A percentile compares a stretch with the other conserved stretches of the same genome.
Conservation (phyloP, 495 filamentous ascomycete genomes). For the Trypethelium eluteriae region DNA sequence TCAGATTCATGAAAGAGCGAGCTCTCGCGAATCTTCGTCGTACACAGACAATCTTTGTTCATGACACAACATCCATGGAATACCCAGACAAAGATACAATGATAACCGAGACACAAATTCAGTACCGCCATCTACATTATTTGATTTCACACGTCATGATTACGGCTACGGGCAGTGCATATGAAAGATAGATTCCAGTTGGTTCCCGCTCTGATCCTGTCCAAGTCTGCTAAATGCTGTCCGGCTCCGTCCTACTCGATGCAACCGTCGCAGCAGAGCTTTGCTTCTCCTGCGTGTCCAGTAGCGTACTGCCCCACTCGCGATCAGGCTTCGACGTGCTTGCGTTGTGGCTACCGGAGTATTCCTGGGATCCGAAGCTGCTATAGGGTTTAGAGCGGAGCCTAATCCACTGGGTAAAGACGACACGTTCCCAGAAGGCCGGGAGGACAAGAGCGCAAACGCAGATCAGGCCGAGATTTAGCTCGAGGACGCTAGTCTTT, state of each 20-base stretch:
- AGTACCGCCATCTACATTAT: too few relatives aligned
- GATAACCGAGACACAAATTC: too few relatives aligned
- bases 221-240: not conserved
- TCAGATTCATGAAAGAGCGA: too few relatives aligned
- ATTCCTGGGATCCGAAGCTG: not conserved
- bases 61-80: too few relatives aligned
- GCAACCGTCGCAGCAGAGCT: not conserved
- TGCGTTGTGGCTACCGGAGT: not conserved
- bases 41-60: too few relatives aligned
- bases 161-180: too few relatives aligned
- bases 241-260: not conserved
- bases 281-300: not conserved
- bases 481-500: not conserved
- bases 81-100: too few relatives aligned
- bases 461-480: not conserved
- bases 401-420: not conserved
- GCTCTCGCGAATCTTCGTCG: too few relatives aligned
- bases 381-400: not conserved
- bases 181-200: too few relatives aligned
- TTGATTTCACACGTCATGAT: too few relatives aligned
- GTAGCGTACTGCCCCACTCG: not conserved
- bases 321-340: not conserved
- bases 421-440: not conserved
- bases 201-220: conserved; percentile 14
- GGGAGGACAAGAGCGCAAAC: conserved; percentile 4